These are phyloP conservation scores for Kickxella alabastrina DNA, from an alignment of 192 early-diverging fungal genomes.

Conservation along the genomic window DNA sequence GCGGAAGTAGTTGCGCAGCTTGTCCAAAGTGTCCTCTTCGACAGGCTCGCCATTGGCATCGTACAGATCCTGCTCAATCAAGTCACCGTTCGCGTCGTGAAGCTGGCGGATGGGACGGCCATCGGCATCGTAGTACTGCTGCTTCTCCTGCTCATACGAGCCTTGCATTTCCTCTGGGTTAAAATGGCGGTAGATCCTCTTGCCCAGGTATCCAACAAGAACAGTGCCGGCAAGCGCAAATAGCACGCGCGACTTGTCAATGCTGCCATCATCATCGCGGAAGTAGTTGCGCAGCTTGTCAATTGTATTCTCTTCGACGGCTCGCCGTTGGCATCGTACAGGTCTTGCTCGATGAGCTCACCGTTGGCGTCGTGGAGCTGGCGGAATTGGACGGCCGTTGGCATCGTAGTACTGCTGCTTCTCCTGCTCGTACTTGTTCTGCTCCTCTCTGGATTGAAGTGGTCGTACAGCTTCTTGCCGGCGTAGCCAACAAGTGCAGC, in stretches of 20 bases:
- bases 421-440: constrained; percentile 2
- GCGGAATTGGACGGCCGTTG: neutral
- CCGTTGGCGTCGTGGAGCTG: neutral
- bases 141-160: no score
- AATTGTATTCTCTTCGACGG: neutral
- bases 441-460: no score
- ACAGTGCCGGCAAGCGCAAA: constrained; percentile 14
- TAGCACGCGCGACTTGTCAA: constrained; percentile 25
- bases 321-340: neutral
- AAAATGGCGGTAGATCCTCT: constrained; percentile 26
- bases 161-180: no score
- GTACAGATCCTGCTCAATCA: no score
- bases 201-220: constrained; percentile 9
- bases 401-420: neutral
- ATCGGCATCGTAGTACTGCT: no score
- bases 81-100: no score
- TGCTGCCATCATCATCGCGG: constrained; percentile 17
- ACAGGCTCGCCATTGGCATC: no score
- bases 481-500: constrained; percentile 2
- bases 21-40: no score
- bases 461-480: constrained; percentile 3
- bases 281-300: constrained; percentile 15
- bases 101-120: no score
- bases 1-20: no score
- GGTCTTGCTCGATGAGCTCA: neutral